These are phyloP conservation scores for Termitomyces sp. DNA, from an alignment of 768 basidiomycete genomes.

Conservation along the genomic window DNA sequence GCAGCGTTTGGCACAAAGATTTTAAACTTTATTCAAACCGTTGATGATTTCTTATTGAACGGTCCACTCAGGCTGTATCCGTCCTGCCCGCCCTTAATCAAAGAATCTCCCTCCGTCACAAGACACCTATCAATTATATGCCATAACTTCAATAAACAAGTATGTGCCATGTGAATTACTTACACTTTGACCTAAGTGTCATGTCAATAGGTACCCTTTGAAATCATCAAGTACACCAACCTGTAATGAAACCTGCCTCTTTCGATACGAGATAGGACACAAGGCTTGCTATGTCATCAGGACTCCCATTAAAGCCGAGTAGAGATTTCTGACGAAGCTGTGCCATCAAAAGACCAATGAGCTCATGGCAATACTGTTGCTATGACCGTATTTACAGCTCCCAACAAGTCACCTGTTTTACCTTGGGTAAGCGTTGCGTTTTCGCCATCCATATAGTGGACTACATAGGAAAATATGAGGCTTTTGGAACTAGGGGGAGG, in stretches of 20 bases:
- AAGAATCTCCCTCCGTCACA: neutral
- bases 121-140: neutral
- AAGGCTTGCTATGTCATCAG: constrained; percentile 29
- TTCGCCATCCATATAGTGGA: neutral
- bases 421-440: neutral
- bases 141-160: neutral
- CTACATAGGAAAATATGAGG: neutral
- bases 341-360: neutral
- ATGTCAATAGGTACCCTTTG: neutral
- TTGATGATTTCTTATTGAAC: no score
- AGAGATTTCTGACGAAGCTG: constrained; percentile 8
- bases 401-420: constrained; percentile 2
- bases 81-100: neutral
- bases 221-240: neutral
- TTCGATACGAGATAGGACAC: constrained; percentile 31
- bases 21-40: no score
- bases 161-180: neutral
- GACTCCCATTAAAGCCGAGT: constrained; percentile 12
- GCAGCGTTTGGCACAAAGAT: no score
- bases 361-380: neutral
- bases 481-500: neutral
- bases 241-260: constrained; percentile 27
- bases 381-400: neutral
- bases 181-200: neutral
- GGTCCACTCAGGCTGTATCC: no score